Evolutionary conservation across 805 yeast genomes (phyloP).

Genomic region (Lipomyces yamadae): DNA sequence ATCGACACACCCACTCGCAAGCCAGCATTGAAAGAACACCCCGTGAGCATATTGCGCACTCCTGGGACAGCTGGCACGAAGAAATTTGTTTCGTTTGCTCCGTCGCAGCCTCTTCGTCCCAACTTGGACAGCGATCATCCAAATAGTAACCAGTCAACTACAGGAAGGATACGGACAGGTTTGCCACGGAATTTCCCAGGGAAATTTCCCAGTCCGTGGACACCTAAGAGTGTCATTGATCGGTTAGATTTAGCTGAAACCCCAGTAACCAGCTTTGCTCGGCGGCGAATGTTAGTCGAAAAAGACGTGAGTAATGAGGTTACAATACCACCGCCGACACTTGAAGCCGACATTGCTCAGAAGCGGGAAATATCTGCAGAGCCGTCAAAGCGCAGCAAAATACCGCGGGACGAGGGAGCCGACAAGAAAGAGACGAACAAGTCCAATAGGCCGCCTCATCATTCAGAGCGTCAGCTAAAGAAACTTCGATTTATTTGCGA

Average conservation of each 20-base stretch:
- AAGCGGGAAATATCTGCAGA: background rate
- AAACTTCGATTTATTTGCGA: background rate
- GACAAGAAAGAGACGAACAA: background rate
- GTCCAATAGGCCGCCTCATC: background rate
- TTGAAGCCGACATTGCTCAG: background rate
- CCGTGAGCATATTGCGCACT: conserved; percentile 33
- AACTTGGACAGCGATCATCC: background rate
- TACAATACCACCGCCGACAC: background rate
- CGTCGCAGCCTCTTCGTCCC: background rate
- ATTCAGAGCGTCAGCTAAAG: background rate
- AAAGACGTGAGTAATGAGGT: background rate
- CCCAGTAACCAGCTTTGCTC: conserved; percentile 20
- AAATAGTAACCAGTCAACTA: background rate
- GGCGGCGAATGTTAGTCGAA: conserved; percentile 10
- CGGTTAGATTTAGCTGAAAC: conserved; percentile 26
- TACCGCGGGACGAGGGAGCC: background rate
- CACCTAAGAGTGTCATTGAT: conserved; percentile 29
- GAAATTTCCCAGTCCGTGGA: conserved; percentile 40
- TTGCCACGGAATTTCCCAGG: conserved; percentile 39
- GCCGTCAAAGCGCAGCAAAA: background rate
- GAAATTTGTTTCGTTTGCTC: conserved; percentile 32
- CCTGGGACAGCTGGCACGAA: conserved; percentile 31
- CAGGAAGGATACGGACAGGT: conserved; percentile 32
- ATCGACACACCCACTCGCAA: conserved; percentile 27
- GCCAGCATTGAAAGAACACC: conserved; percentile 8